Evolutionary conservation across 2,329 filamentous ascomycete species (phyloP).

Genomic region (Colletotrichum navitas): DNA sequence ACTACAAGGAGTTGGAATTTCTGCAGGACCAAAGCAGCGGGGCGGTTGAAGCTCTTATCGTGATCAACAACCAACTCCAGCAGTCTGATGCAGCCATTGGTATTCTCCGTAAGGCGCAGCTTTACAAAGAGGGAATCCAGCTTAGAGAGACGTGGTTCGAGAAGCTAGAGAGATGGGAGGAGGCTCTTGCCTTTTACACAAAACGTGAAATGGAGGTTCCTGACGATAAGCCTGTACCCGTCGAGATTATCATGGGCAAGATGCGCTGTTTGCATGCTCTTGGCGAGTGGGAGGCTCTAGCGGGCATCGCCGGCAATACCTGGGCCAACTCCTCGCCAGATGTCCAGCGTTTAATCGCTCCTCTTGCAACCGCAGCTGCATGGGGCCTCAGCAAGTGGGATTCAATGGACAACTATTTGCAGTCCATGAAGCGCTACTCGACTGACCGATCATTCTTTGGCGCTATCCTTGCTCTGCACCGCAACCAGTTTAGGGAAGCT

Average conservation of each 20-base stretch:
- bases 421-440: constrained; percentile 92
- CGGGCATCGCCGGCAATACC: constrained; percentile 88
- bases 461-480: constrained; percentile 92
- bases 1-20: constrained; percentile 99
- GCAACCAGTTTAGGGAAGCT: constrained; percentile 95
- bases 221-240: constrained; percentile 70
- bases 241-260: constrained; percentile 99
- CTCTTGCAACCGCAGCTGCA: constrained; percentile 92
- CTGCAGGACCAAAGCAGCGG: constrained; percentile 96
- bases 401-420: constrained; percentile 96
- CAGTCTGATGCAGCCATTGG: constrained; percentile 99
- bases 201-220: constrained; percentile 81
- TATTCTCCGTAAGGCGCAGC: constrained; percentile 94
- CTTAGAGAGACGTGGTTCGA: constrained; percentile 99
- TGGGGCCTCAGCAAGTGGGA: constrained; percentile 99
- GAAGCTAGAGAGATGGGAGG: constrained; percentile 97
- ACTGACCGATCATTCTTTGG: constrained; percentile 98
- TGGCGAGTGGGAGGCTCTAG: constrained; percentile 96
- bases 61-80: constrained; percentile 99
- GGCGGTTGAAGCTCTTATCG: constrained; percentile 96
- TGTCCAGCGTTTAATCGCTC: constrained; percentile 90
- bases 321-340: constrained; percentile 93
- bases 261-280: constrained; percentile 98
- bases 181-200: constrained; percentile 92
- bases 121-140: constrained; percentile 92